A percentile compares a stretch with the other conserved stretches of the same genome.
phyloP scores from a whole-genome alignment of 441 rosid species.

The Erodium moschatum region DNA sequence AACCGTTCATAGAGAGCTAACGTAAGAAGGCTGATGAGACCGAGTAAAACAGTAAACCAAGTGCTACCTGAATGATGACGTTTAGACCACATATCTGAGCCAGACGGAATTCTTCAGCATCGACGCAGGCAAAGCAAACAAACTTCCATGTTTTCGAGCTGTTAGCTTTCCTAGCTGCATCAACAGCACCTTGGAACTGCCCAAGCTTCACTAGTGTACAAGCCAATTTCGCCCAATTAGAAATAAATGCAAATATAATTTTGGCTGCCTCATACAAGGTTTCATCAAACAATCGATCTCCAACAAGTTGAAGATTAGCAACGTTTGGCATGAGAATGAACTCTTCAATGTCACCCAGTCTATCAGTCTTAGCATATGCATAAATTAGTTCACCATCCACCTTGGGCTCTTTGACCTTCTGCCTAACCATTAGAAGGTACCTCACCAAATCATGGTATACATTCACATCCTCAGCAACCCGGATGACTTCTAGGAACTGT shows the following conservation, averaged over 20 bases:
- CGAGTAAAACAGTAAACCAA: too few species aligned
- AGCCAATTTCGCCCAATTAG: slow-evolving; percentile 99
- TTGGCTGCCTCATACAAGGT: slow-evolving; percentile 92
- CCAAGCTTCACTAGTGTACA: slow-evolving; percentile 77
- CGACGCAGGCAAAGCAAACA: slow-evolving; percentile 99
- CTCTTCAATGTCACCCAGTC: slow-evolving; percentile 89
- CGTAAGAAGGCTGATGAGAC: too few species aligned
- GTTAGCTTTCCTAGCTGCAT: slow-evolving; percentile 98
- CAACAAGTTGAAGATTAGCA: slow-evolving; percentile 84
- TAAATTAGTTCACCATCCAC: slow-evolving; percentile 97
- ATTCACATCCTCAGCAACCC: slow-evolving; percentile 73
- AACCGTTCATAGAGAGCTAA: too few species aligned
- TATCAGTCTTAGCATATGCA: slow-evolving; percentile 96
- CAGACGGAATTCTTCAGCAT: slow-evolving; percentile 97
- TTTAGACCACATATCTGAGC: slow-evolving; percentile 98
- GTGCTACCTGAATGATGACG: slow-evolving; percentile 74
- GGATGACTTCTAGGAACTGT: slow-evolving; percentile 81
- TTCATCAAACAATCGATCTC: slow-evolving; percentile 90
- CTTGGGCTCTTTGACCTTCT: slow-evolving; percentile 93
- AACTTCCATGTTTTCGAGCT: slow-evolving; percentile 99
- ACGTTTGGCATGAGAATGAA: slow-evolving; percentile 98
- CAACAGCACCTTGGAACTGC: slow-evolving; percentile 98
- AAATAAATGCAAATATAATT: slow-evolving; percentile 83
- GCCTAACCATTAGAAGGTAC: slow-evolving; percentile 96
- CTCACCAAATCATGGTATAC: slow-evolving; percentile 91